Evolutionary conservation across 441 rosid species (phyloP).

Genomic region (Hura crepitans): DNA sequence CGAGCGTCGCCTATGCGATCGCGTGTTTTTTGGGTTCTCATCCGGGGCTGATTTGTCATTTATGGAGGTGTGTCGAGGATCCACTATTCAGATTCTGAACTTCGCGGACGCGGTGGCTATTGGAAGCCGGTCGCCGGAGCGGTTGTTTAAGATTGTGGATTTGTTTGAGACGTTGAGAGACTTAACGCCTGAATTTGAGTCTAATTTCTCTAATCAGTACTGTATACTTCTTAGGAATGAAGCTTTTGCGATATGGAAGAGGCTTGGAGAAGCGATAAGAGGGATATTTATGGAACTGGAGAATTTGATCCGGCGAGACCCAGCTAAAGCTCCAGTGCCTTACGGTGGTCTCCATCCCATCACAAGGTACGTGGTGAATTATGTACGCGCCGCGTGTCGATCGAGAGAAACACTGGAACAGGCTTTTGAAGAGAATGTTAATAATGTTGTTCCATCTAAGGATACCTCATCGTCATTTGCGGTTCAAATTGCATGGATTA

Average conservation of each 20-base stretch:
- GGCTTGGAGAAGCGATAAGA: conserved; percentile 69
- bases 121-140: conserved; percentile 78
- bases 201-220: conserved; percentile 67
- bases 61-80: conserved; percentile 89
- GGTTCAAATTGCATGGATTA: conserved; percentile 75
- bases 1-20: conserved; percentile 86
- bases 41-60: conserved; percentile 73
- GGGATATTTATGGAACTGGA: conserved; percentile 93
- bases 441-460: conserved; percentile 38
- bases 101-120: conserved; percentile 79
- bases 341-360: conserved; percentile 85
- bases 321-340: conserved; percentile 72
- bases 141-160: conserved; percentile 77
- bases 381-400: conserved; percentile 74
- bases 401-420: conserved; percentile 71
- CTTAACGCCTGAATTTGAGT: conserved; percentile 71
- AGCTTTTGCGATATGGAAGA: conserved; percentile 66
- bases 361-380: conserved; percentile 91
- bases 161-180: conserved; percentile 81
- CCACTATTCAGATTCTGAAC: conserved; percentile 62
- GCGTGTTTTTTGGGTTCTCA: conserved; percentile 65
- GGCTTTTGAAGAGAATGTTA: conserved; percentile 59
- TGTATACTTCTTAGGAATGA: conserved; percentile 70
- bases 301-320: conserved; percentile 80
- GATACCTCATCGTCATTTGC: conserved; percentile 54